These are phyloP conservation scores for Syzygium aqueum DNA, from an alignment of 345 rosid genomes.

Conservation along the genomic window DNA sequence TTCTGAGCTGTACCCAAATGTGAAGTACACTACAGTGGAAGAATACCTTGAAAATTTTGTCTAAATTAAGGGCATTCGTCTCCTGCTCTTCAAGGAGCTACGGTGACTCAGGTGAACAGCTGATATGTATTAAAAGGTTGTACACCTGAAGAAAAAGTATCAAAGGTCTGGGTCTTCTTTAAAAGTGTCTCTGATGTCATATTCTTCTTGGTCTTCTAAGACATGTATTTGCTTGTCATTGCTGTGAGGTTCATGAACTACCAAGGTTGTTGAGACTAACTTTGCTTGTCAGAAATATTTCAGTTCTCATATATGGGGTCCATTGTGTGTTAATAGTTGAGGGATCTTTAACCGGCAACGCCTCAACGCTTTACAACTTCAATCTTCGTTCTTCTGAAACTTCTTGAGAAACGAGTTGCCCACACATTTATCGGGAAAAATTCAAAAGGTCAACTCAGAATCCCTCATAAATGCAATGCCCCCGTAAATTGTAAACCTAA, in stretches of 20 bases:
- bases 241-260: not conserved
- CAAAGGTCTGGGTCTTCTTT: not conserved
- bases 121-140: not conserved
- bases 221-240: not conserved
- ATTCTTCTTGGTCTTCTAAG: not conserved
- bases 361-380: too few relatives aligned
- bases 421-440: too few relatives aligned
- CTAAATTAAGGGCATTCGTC: conserved; percentile 1
- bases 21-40: conserved; percentile 60
- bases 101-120: not conserved
- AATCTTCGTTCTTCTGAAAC: too few relatives aligned
- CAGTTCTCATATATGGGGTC: too few relatives aligned
- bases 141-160: not conserved
- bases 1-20: conserved; percentile 71
- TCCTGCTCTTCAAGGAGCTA: not conserved
- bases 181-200: not conserved
- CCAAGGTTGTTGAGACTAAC: not conserved
- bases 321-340: too few relatives aligned
- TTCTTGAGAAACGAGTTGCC: too few relatives aligned
- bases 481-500: too few relatives aligned
- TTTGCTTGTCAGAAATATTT: not conserved
- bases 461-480: too few relatives aligned
- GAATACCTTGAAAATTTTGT: conserved; percentile 47
- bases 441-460: too few relatives aligned
- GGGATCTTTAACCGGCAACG: too few relatives aligned